A percentile compares a stretch with the other conserved stretches of the same genome.
Conservation (phyloP, 2,329 filamentous ascomycete species). For the Ophiobolus disseminans region DNA sequence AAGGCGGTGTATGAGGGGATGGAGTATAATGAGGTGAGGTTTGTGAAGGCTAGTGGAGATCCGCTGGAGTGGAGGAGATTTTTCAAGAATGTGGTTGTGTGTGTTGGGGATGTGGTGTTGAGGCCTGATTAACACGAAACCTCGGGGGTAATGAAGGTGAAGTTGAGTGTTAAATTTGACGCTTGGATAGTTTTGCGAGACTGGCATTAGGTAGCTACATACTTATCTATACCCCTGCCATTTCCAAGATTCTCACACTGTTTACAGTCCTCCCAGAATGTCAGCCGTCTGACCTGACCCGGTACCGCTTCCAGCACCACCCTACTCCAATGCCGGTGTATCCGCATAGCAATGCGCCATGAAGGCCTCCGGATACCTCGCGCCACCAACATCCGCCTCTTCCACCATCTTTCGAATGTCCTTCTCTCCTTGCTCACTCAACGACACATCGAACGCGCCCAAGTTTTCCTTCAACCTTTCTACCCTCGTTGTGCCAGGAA, state of each 20-base stretch:
- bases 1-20: constrained; percentile 69
- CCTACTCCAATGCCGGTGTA: constrained; percentile 41
- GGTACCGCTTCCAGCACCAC: background rate
- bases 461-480: constrained; percentile 43
- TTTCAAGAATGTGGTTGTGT: constrained; percentile 92
- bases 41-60: constrained; percentile 94
- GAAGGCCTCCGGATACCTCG: constrained; percentile 50
- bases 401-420: constrained; percentile 35
- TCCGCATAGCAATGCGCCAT: constrained; percentile 47
- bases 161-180: constrained; percentile 58
- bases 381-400: constrained; percentile 53
- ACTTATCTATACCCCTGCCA: too few species aligned
- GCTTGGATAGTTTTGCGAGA: too few species aligned
- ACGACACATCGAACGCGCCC: constrained; percentile 29
- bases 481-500: constrained; percentile 55
- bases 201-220: too few species aligned
- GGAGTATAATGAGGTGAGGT: constrained; percentile 78
- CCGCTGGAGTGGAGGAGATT: constrained; percentile 95
- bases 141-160: constrained; percentile 83
- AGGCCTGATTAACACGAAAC: constrained; percentile 40
- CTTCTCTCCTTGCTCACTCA: constrained; percentile 39
- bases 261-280: background rate
- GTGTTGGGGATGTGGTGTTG: constrained; percentile 84
- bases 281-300: background rate
- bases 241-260: too few species aligned